phyloP scores from a whole-genome alignment of 1,284 basidiomycete genomes.

The Xerocomus nothofagi region DNA sequence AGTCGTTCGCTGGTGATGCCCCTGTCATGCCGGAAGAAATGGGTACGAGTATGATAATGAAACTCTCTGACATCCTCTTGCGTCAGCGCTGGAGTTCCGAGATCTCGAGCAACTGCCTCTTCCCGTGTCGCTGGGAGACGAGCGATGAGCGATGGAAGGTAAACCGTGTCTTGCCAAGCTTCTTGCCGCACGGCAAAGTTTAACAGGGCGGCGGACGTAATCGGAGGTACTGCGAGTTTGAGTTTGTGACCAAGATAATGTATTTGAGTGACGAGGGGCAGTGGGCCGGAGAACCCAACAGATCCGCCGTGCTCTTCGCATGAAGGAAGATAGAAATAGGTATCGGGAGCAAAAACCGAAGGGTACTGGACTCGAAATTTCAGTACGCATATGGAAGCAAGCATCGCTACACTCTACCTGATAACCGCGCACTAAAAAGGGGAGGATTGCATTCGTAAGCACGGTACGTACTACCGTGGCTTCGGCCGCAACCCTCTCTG shows the following conservation, averaged over 20 bases:
- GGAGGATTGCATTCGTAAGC: constrained; percentile 31
- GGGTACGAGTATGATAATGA: constrained; percentile 38
- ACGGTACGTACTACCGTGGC: constrained; percentile 20
- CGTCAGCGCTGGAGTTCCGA: constrained; percentile 32
- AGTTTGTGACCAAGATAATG: constrained; percentile 43
- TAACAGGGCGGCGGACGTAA: constrained; percentile 41
- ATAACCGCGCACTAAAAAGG: constrained; percentile 37
- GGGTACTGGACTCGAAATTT: constrained; percentile 37
- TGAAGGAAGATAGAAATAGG: constrained; percentile 41
- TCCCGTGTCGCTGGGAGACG: constrained; percentile 37
- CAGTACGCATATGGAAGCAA: not conserved
- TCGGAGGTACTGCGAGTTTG: constrained; percentile 39
- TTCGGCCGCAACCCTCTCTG: constrained; percentile 26
- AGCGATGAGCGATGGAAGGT: constrained; percentile 25
- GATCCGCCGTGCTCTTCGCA: constrained; percentile 26
- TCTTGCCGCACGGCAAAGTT: constrained; percentile 40
- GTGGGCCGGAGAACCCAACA: constrained; percentile 31
- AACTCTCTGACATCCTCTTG: constrained; percentile 42
- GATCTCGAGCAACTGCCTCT: constrained; percentile 30
- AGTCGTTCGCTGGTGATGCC: constrained; percentile 27
- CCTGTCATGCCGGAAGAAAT: constrained; percentile 25
- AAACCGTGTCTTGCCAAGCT: constrained; percentile 31
- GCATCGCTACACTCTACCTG: constrained; percentile 31
- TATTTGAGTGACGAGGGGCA: constrained; percentile 34
- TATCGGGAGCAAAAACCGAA: constrained; percentile 41